Percentiles rank a stretch among this genome's conserved stretches.
phyloP scores from a whole-genome alignment of 225 moss, liverwort and hornwort species.

The Sphagnum tenellum region DNA sequence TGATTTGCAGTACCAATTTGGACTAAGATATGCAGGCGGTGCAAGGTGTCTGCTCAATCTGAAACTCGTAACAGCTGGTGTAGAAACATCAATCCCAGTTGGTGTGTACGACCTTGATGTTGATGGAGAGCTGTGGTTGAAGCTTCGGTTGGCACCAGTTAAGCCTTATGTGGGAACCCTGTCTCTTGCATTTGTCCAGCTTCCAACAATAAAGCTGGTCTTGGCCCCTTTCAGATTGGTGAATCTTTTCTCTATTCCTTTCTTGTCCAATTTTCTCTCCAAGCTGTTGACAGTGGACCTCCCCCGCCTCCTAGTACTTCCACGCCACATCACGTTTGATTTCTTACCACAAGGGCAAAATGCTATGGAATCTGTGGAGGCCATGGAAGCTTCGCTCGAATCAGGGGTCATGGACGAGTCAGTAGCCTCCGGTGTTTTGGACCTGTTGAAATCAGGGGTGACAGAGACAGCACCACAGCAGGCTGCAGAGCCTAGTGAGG shows the following conservation, averaged over 20 bases:
- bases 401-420: slow-evolving; percentile 65
- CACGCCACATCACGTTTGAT: slow-evolving; percentile 96
- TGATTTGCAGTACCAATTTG: slow-evolving; percentile 92
- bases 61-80: slow-evolving; percentile 62
- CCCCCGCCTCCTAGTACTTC: slow-evolving; percentile 81
- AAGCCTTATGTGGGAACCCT: slow-evolving; percentile 91
- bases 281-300: slow-evolving; percentile 89
- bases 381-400: slow-evolving; percentile 50
- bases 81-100: slow-evolving; percentile 70
- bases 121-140: slow-evolving; percentile 92
- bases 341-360: slow-evolving; percentile 84
- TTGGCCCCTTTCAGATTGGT: slow-evolving; percentile 89
- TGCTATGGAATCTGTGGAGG: slow-evolving; percentile 55
- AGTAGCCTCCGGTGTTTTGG: slow-evolving; percentile 72
- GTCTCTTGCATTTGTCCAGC: slow-evolving; percentile 75
- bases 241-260: slow-evolving; percentile 90
- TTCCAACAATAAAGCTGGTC: slow-evolving; percentile 87
- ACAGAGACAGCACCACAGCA: slow-evolving; percentile 59
- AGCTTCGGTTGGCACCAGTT: slow-evolving; percentile 82
- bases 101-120: slow-evolving; percentile 93
- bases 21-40: slow-evolving; percentile 82
- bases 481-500: slow-evolving; percentile 67
- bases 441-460: slow-evolving; percentile 66
- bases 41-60: slow-evolving; percentile 77
- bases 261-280: slow-evolving; percentile 77